phyloP scores from a whole-genome alignment of 1,284 basidiomycete genomes.

The Pseudozyma tsukubaensis region DNA sequence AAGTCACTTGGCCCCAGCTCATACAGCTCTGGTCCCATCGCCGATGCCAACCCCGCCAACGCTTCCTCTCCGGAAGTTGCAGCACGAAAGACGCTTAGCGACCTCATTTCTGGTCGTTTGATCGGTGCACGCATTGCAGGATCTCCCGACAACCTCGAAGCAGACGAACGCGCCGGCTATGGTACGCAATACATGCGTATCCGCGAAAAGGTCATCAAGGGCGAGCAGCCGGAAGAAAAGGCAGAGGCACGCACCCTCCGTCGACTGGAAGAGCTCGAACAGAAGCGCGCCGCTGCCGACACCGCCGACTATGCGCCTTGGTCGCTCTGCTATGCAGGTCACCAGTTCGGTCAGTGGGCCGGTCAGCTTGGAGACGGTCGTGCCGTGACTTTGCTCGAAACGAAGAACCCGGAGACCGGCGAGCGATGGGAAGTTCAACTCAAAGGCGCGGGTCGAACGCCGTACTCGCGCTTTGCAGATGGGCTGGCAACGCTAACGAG shows the following conservation, averaged over 20 bases:
- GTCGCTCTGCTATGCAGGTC: constrained; percentile 65
- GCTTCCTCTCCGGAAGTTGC: constrained; percentile 14
- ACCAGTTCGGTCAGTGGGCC: constrained; percentile 91
- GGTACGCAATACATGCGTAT: constrained; percentile 51
- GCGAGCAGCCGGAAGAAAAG: constrained; percentile 30
- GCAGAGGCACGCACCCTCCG: constrained; percentile 23
- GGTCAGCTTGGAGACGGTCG: constrained; percentile 97
- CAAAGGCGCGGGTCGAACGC: constrained; percentile 92
- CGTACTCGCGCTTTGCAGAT: constrained; percentile 89
- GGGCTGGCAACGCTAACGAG: constrained; percentile 91
- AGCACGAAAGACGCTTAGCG: constrained; percentile 50
- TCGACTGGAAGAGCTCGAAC: constrained; percentile 42
- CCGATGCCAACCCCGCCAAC: constrained; percentile 22
- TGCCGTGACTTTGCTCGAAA: constrained; percentile 83
- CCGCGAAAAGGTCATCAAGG: constrained; percentile 37
- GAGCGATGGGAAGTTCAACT: constrained; percentile 80
- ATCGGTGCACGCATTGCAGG: constrained; percentile 40
- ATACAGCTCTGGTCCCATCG: constrained; percentile 63
- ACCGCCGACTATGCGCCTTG: constrained; percentile 53
- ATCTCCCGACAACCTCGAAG: constrained; percentile 16
- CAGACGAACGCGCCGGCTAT: constrained; percentile 33
- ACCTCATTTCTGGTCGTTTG: constrained; percentile 48
- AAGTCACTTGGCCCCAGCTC: constrained; percentile 64
- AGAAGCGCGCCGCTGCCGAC: constrained; percentile 22
- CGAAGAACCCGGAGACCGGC: constrained; percentile 72